Base-by-base conservation (phyloP, 2,329 filamentous ascomycete species). In the Cladophialophora exuberans region DNA sequence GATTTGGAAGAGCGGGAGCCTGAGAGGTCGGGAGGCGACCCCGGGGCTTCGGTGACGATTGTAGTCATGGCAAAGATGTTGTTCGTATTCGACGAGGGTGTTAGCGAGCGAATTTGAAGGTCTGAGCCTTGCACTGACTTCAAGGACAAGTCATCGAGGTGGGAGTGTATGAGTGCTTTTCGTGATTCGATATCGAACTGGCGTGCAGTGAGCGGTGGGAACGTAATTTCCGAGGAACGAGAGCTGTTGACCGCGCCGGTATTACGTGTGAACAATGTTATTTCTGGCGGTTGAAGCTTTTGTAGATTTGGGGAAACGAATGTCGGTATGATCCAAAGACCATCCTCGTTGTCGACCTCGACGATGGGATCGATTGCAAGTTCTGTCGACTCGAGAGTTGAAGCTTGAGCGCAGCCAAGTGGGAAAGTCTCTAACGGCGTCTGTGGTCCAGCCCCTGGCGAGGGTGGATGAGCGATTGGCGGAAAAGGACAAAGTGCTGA, bases 1-100 rank as follows among this genome's bases (percentile, higher is more conserved):
- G 90, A 91, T 73, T 94, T 95, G 62, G 90, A 96, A 60, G 90
- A 94, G 72, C 93, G 95, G 57, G 90, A 95, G 63, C 80, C 82
- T 60, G 88, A 90, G 74, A 96, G 84, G 66, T 90, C 89, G 58
- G 88, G 88, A 55, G 87, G 87, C 62, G 88, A 90, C 70, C 81
- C 83, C 42, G 86, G 85, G 57, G 72, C 76, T 52, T 73, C 77
- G 33, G 49, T 43, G 17, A 45, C 30, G 68, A 68, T 70, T 52
- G 75, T 67, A 54, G 73, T 70, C 67, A 72, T 76, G 68, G 72
- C 75, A 69, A 70, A 62, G 54, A 31, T 46, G 39, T 50, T 46
- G 39, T 50, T 52, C 9, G 39, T 44, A 47, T 56, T 51, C 35
- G 51, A 56, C n/a, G 49, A 36, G 18, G 51, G 30, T 26, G 51